These are phyloP conservation scores for Setomelanomma holmii DNA, from an alignment of 2,329 filamentous ascomycete species.

Conservation along the genomic window DNA sequence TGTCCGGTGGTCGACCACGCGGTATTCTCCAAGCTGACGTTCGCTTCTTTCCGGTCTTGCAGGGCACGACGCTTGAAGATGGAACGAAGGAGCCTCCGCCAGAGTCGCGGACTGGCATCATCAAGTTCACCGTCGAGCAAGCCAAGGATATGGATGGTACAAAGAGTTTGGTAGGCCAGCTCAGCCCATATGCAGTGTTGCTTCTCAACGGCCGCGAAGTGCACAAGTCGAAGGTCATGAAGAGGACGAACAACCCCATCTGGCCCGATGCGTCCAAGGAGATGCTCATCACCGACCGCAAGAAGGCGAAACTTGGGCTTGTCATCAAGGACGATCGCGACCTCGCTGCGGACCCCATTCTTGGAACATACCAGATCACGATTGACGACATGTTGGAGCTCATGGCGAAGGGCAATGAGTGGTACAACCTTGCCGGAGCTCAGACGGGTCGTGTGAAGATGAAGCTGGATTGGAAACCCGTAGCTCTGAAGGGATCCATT, in stretches of 20 bases:
- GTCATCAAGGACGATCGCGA: slow-evolving; percentile 97
- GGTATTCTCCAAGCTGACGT: slow-evolving; percentile 83
- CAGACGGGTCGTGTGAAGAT: slow-evolving; percentile 89
- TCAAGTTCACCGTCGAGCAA: slow-evolving; percentile 91
- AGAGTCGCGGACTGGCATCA: slow-evolving; percentile 91
- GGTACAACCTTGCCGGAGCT: slow-evolving; percentile 86
- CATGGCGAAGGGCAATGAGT: slow-evolving; percentile 92
- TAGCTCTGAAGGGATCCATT: slow-evolving; percentile 79
- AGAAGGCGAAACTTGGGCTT: slow-evolving; percentile 86
- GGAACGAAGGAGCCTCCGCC: slow-evolving; percentile 82
- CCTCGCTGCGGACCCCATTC: slow-evolving; percentile 77
- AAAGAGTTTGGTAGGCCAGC: slow-evolving; percentile 88
- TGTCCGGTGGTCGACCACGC: slow-evolving; percentile 81
- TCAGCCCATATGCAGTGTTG: slow-evolving; percentile 89
- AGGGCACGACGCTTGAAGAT: slow-evolving; percentile 73
- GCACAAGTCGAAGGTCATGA: slow-evolving; percentile 87
- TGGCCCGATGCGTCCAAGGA: slow-evolving; percentile 95
- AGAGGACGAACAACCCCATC: slow-evolving; percentile 96
- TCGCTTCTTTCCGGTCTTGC: slow-evolving; percentile 93
- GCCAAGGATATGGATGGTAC: slow-evolving; percentile 93
- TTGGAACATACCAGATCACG: slow-evolving; percentile 95
- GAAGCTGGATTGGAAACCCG: slow-evolving; percentile 93
- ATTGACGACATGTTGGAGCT: slow-evolving; percentile 90
- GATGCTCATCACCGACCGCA: slow-evolving; percentile 91
- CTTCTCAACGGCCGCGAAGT: slow-evolving; percentile 92